Conservation (phyloP, 805 yeast genomes). For the Lachancea mirantina region DNA sequence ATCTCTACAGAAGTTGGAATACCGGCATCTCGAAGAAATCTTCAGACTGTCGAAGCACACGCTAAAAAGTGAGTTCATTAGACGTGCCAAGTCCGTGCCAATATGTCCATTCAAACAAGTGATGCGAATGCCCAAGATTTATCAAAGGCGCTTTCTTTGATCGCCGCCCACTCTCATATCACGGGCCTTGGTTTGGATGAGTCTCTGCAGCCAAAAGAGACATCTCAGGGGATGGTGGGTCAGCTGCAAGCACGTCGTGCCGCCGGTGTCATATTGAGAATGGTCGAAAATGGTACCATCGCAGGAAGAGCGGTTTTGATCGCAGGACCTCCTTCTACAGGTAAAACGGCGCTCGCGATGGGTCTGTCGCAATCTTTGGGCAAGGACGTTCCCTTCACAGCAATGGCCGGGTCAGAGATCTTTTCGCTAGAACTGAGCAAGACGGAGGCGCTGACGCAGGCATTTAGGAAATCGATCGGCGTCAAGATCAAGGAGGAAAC, state of each 20-base stretch:
- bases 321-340: conserved; percentile 98
- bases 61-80: too few relatives aligned
- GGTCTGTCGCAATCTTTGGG: conserved; percentile 74
- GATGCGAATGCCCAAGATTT: conserved; percentile 35
- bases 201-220: conserved; percentile 70
- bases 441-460: conserved; percentile 94
- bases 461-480: conserved; percentile 93
- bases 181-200: conserved; percentile 96
- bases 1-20: too few relatives aligned
- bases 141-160: conserved; percentile 59
- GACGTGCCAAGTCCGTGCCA: too few relatives aligned
- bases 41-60: too few relatives aligned
- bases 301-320: conserved; percentile 94
- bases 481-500: conserved; percentile 93
- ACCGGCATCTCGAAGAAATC: too few relatives aligned
- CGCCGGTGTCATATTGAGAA: conserved; percentile 86
- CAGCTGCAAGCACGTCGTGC: conserved; percentile 93
- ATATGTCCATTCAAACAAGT: conserved; percentile 37
- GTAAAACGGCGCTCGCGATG: conserved; percentile 97
- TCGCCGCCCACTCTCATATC: conserved; percentile 98
- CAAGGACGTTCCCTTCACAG: conserved; percentile 80
- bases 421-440: conserved; percentile 87
- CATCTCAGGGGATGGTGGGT: conserved; percentile 95
- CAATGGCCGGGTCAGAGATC: conserved; percentile 90
- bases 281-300: conserved; percentile 89